Conservation (phyloP, 805 yeast genomes). For the Starmerella gropengiesseri region DNA sequence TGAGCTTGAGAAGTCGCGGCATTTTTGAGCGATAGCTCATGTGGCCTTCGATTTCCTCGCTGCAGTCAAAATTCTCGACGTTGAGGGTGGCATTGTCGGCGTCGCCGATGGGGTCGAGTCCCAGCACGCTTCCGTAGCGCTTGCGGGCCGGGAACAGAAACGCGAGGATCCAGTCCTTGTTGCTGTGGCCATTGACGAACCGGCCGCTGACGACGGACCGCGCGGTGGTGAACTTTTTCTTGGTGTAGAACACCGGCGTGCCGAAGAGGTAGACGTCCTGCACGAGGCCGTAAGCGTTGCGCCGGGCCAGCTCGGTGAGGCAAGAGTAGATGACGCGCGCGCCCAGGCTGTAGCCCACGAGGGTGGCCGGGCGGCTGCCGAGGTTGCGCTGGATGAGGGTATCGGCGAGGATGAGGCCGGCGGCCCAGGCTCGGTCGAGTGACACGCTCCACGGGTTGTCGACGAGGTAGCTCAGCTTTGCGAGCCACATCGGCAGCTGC, state of each 20-base stretch:
- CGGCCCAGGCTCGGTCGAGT: conserved; percentile 92
- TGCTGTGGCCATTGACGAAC: conserved; percentile 81
- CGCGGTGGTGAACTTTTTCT: conserved; percentile 66
- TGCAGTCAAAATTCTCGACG: conserved; percentile 78
- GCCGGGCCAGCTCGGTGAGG: conserved; percentile 68
- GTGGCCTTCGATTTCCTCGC: conserved; percentile 83
- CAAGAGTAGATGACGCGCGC: conserved; percentile 88
- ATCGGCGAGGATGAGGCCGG: conserved; percentile 85
- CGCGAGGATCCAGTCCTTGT: conserved; percentile 92
- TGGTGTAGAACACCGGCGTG: conserved; percentile 69
- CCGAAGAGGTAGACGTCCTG: conserved; percentile 86
- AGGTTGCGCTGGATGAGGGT: conserved; percentile 75
- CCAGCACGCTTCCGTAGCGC: conserved; percentile 84
- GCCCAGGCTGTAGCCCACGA: conserved; percentile 89
- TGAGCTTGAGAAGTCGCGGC: conserved; percentile 59
- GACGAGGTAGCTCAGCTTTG: conserved; percentile 76
- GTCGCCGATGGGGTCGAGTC: conserved; percentile 57
- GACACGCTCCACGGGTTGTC: conserved; percentile 99
- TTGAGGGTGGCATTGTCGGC: conserved; percentile 12
- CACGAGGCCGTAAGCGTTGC: conserved; percentile 77
- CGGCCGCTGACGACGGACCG: conserved; percentile 81
- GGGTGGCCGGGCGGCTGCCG: conserved; percentile 84
- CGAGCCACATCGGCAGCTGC: conserved; percentile 82
- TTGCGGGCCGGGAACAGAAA: conserved; percentile 92
- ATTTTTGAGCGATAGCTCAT: conserved; percentile 94